Conservation (phyloP, 2,329 filamentous ascomycete species). For the Claviceps sp. region DNA sequence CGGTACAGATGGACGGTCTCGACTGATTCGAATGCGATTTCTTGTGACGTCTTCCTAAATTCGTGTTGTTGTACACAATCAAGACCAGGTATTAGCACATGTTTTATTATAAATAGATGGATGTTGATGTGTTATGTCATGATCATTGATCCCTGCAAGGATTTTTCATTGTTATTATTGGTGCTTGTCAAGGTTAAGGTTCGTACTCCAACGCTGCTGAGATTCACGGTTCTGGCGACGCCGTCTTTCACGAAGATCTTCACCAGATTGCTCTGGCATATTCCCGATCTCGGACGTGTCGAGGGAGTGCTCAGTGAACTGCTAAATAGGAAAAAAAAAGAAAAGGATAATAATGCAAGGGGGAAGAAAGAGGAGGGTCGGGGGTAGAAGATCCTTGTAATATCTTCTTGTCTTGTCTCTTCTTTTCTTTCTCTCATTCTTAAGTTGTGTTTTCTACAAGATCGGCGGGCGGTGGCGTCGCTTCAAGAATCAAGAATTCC, state of each 20-base stretch:
- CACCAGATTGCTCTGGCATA: constrained; percentile 14
- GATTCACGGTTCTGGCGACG: constrained; percentile 1
- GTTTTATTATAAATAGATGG: neutral
- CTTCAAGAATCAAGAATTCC: too few relatives aligned
- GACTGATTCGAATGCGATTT: neutral
- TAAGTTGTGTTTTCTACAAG: too few relatives aligned
- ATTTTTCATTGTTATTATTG: neutral
- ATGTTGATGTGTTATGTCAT: neutral
- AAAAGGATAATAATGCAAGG: neutral
- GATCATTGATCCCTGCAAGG: neutral
- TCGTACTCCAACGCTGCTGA: constrained; percentile 1
- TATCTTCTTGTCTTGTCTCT: too few relatives aligned
- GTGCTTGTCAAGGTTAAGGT: neutral
- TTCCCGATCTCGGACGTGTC: neutral
- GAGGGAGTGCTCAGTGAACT: neutral
- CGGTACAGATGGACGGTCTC: neutral
- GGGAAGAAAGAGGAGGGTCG: neutral
- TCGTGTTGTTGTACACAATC: neutral
- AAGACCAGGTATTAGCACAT: neutral
- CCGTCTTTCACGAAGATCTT: neutral
- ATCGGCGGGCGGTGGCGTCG: too few relatives aligned
- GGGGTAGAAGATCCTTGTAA: neutral
- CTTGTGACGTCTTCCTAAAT: neutral
- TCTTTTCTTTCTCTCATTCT: too few relatives aligned
- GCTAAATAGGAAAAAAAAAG: neutral